phyloP scores from a whole-genome alignment of 2,329 filamentous ascomycete species.

The Cladosporium oxysporum region DNA sequence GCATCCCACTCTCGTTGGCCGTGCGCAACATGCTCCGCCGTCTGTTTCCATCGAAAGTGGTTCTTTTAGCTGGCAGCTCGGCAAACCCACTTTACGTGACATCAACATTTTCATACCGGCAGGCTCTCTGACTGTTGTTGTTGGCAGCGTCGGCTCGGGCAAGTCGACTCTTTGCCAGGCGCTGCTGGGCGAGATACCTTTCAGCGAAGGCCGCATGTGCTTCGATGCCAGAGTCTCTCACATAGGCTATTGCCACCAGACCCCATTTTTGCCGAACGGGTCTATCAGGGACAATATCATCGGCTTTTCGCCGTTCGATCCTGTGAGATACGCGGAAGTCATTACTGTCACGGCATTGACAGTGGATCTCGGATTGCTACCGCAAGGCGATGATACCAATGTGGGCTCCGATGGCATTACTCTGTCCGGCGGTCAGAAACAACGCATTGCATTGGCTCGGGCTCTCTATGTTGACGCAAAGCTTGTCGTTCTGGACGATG shows the following conservation, averaged over 20 bases:
- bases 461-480: conserved; percentile 51
- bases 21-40: neutral
- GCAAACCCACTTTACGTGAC: neutral
- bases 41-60: neutral
- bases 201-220: neutral
- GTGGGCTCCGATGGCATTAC: neutral
- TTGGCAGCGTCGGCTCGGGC: neutral
- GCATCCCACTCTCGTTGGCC: neutral
- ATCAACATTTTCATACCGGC: neutral
- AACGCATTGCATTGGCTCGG: conserved; percentile 47
- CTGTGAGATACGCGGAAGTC: conserved; percentile 43
- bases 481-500: conserved; percentile 54
- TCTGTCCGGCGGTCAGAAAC: conserved; percentile 45
- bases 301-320: conserved; percentile 40
- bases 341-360: neutral
- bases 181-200: neutral
- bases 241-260: neutral
- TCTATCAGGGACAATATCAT: conserved; percentile 42
- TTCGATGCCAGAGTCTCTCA: neutral
- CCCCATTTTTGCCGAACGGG: conserved; percentile 23
- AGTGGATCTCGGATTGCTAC: neutral
- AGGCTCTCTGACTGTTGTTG: neutral
- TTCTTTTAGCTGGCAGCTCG: neutral
- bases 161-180: neutral
- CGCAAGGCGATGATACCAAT: neutral